These are phyloP conservation scores for Dictyostelium firmibasis DNA, from an alignment of 78 protist species.

Conservation along the genomic window DNA sequence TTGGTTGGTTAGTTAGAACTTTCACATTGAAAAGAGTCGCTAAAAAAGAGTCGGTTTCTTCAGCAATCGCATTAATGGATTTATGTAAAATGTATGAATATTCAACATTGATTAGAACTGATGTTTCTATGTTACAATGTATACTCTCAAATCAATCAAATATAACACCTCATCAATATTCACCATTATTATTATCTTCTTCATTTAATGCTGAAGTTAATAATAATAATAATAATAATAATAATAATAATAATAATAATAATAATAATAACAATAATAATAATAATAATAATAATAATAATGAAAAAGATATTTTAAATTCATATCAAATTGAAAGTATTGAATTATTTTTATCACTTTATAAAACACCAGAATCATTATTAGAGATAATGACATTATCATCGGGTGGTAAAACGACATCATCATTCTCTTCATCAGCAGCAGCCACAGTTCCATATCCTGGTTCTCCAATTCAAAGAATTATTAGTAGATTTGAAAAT, in stretches of 20 bases:
- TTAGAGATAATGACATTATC: not conserved
- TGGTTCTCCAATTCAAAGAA: constrained; percentile 21
- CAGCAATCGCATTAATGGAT: constrained; percentile 27
- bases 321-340: constrained; percentile 11
- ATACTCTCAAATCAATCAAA: not conserved
- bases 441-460: not conserved
- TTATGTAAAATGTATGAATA: constrained; percentile 3
- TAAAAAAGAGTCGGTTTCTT: not conserved
- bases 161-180: not conserved
- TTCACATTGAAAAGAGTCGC: not conserved
- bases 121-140: constrained; percentile 6
- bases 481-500: constrained; percentile 9
- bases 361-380: constrained; percentile 30
- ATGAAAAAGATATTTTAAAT: not conserved
- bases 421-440: not conserved
- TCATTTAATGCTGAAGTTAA: not conserved
- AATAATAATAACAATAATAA: too few species aligned
- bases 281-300: not conserved
- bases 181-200: not conserved
- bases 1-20: constrained; percentile 64
- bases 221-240: not conserved
- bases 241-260: not conserved
- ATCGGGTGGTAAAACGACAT: not conserved
- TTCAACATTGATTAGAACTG: constrained; percentile 21
- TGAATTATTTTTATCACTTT: constrained; percentile 17